Conservation (phyloP, 352 stramenopile genomes). For the Pythium utonaiense region DNA sequence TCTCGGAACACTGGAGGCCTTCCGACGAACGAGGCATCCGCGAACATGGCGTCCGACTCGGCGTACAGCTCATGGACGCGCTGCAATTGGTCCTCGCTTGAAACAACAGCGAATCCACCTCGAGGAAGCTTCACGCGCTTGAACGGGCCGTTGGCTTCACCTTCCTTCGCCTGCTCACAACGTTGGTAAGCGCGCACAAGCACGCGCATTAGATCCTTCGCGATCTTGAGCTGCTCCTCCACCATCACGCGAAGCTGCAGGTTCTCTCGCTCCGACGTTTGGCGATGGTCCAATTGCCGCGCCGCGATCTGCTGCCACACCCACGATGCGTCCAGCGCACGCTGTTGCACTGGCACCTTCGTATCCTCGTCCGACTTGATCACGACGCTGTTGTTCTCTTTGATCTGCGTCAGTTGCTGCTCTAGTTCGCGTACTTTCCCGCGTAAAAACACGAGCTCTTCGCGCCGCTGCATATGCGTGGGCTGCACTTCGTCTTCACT, state of each 20-base stretch:
- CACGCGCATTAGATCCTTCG: constrained; percentile 20
- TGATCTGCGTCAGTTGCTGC: not conserved
- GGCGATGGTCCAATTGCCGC: constrained; percentile 14
- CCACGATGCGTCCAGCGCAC: constrained; percentile 4
- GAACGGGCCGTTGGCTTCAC: not conserved
- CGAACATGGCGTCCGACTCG: constrained; percentile 5
- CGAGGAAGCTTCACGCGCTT: constrained; percentile 14
- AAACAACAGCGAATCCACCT: not conserved
- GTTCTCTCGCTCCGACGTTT: constrained; percentile 13
- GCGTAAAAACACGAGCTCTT: constrained; percentile 11
- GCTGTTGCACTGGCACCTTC: not conserved
- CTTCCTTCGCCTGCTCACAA: not conserved
- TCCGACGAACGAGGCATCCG: not conserved
- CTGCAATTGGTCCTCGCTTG: not conserved
- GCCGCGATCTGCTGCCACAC: constrained; percentile 21
- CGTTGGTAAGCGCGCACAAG: constrained; percentile 13
- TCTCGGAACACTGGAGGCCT: constrained; percentile 10
- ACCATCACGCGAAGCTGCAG: constrained; percentile 12
- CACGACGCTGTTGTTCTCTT: not conserved
- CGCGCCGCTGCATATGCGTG: constrained; percentile 6
- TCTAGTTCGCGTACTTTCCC: constrained; percentile 17
- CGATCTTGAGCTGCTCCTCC: constrained; percentile 14
- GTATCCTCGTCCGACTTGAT: not conserved
- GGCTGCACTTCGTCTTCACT: not conserved
- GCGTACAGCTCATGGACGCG: constrained; percentile 11